These are phyloP conservation scores for Coelastrella sp. DNA, from an alignment of 139 green algal species.

Conservation along the genomic window DNA sequence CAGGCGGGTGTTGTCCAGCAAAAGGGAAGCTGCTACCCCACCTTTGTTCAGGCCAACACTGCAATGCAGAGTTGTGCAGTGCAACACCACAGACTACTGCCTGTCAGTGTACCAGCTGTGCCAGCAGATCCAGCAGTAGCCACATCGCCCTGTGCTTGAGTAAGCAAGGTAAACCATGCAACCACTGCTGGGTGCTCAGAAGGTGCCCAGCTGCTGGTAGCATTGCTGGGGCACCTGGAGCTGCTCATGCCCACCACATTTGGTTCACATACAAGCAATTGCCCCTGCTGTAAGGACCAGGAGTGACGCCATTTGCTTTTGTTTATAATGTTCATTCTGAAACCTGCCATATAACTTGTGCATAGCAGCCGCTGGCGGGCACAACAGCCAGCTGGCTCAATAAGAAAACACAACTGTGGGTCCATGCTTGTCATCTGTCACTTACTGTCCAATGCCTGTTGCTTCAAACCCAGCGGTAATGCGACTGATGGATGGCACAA, in stretches of 20 bases:
- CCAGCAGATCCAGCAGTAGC: too few species aligned
- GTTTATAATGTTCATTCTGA: too few species aligned
- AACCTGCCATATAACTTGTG: too few species aligned
- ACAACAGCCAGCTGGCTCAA: too few species aligned
- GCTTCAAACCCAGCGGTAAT: constrained; percentile 30
- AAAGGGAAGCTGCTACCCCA: constrained; percentile 58
- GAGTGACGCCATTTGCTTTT: too few species aligned
- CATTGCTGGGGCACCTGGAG: background rate
- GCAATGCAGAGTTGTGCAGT: constrained; percentile 27
- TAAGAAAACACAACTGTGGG: too few species aligned
- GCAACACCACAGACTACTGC: background rate
- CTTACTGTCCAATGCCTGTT: constrained; percentile 44
- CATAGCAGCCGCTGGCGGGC: too few species aligned
- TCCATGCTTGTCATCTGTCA: background rate
- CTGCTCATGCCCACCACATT: background rate
- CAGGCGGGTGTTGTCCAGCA: constrained; percentile 68
- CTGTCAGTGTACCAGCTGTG: too few species aligned
- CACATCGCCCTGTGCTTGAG: too few species aligned
- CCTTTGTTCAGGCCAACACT: constrained; percentile 71
- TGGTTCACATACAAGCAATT: background rate
- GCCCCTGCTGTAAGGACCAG: too few species aligned
- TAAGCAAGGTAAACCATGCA: background rate
- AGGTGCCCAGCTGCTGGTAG: background rate
- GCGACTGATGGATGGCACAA: constrained; percentile 42
- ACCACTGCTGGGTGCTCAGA: background rate